Base-by-base conservation (phyloP, 2,329 filamentous ascomycete species). In the Ascomycota sp. region DNA sequence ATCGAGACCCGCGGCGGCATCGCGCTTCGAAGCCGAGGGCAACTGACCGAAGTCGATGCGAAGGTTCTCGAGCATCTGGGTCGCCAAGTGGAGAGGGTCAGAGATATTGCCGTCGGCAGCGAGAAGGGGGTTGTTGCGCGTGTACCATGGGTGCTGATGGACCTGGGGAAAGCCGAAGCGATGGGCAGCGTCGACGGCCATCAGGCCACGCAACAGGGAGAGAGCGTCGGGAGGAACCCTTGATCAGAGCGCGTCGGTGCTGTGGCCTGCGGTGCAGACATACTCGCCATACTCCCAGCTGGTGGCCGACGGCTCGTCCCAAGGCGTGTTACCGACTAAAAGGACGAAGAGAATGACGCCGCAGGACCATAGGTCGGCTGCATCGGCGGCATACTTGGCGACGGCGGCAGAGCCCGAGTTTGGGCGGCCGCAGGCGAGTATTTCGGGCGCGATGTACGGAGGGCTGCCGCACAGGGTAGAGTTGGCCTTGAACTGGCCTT, bases 281-380 rank as follows among this genome's bases (percentile, higher is more conserved):
- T 92, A 98, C 51, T 94, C 83, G 42, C 78, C 69, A 41, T 79
- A 98, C 53, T 98, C 89, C 60, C 80, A 92, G 48, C 82, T 94
- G 33, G 71, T 65, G 23, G 67, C 57, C 3, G 83, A 86, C 0
- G 89, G 89, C 46, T 89, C 80, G 45, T 95, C 89, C 89, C 89
- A 98, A 0, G 89, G 89, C 2, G 89, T 98, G 47, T 98, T 98
- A 8, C 89, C 89, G 1, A 92, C 83, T 4, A 98, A 60, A 4
- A 98, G 60, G 23, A 95, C 89, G 45, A 98, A 98, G 4, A 98
- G 61, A n/a, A 98, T 91, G 31, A 98, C 83, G 22, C 89, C 89
- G 43, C 85, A 94, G 11, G 85, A 94, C 91, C 91, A 98, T 33
- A 98, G 75, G 46, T 98, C 89, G 23, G 81, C 80, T 25, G 81